Evolutionary conservation across 331 rosid species (phyloP), one percentile per base, ranked within the genome.

Genomic region (Ulmus americana): DNA sequence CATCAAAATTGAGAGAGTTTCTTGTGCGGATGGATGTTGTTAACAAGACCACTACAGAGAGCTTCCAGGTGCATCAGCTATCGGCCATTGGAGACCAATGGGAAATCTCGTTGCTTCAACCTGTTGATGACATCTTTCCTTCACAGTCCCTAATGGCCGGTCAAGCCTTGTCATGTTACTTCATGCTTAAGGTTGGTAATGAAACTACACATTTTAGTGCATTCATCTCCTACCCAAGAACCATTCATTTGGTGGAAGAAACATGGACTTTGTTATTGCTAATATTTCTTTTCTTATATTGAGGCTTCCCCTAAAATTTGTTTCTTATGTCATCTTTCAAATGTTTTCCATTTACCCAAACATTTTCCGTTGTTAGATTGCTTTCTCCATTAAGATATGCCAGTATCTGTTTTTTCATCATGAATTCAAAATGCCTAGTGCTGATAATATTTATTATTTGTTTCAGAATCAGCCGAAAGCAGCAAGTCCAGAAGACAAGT

Each of bases 151-250:
- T 94, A 67, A 65, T 74, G 84, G 80, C 95, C 57, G 94, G 85
- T 74, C 99, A 94, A 78, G 84, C 95, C 65, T 76, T 94, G 70
- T 90, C 99, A 42, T 85, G 95, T 74, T 94, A 90, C 80, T 90
- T 90, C 79, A 74, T 69, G 56, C 85, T 94, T 46, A 85, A 90
- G 99, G 99, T 94, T 73, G 40, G 72, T 75, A 54, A 66, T 71
- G 70, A 66, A 46, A 59, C 67, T 61, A 61, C 39, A 76, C 56
- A 64, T 72, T 72, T 39, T 22, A 61, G 53, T 68, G 49, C 9
- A 8, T 42, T 11, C 44, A 51, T 14, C 12, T 2, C 39, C n/a
- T 2, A 18, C 38, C 6, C 46, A 38, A 18, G 20, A 35, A 39
- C 39, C 46, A 28, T 20, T 20, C 46, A 42, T 45, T 14, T 11